A percentile compares a stretch with the other conserved stretches of the same genome.
Evolutionary conservation across 2,329 filamentous ascomycete genomes (phyloP).

Genomic region (Scedosporium minutisporum): DNA sequence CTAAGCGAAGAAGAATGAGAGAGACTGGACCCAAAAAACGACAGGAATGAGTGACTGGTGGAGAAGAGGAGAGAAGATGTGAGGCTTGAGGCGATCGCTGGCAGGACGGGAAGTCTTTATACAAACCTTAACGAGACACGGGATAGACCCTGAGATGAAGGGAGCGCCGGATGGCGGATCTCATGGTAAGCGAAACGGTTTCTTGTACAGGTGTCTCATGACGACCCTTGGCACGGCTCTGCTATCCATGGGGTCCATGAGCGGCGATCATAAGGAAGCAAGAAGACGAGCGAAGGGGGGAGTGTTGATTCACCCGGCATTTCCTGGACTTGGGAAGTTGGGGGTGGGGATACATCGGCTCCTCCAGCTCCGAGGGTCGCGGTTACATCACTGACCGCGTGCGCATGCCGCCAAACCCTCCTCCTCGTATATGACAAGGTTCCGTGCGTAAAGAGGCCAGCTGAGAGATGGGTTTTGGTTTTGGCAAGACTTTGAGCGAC

Average conservation of each 20-base stretch:
- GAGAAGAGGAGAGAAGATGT: constrained; percentile 1
- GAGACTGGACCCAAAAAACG: constrained; percentile 2
- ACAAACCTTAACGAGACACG: background rate
- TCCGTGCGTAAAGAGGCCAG: too few species aligned
- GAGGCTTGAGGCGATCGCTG: background rate
- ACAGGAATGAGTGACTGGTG: constrained; percentile 8
- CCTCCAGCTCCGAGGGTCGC: background rate
- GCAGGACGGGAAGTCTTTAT: background rate
- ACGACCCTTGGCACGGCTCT: constrained; percentile 2
- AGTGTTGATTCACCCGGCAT: constrained; percentile 4
- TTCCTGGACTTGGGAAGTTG: background rate
- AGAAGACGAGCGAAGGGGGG: background rate
- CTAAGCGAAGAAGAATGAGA: constrained; percentile 10
- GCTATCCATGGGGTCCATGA: background rate
- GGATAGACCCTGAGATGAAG: constrained; percentile 1
- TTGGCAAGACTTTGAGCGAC: too few species aligned
- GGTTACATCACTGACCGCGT: background rate
- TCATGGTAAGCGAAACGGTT: constrained; percentile 1
- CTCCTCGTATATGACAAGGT: background rate
- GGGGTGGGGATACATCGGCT: background rate
- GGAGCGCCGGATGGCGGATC: background rate
- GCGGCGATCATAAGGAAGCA: background rate
- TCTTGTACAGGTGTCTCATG: constrained; percentile 2
- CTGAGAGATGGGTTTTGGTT: too few species aligned
- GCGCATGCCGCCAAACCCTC: background rate